Evolutionary conservation across 208 protist genomes (phyloP), one percentile per base, ranked within the genome.

Genomic region (Tritrichomonas musculus): DNA sequence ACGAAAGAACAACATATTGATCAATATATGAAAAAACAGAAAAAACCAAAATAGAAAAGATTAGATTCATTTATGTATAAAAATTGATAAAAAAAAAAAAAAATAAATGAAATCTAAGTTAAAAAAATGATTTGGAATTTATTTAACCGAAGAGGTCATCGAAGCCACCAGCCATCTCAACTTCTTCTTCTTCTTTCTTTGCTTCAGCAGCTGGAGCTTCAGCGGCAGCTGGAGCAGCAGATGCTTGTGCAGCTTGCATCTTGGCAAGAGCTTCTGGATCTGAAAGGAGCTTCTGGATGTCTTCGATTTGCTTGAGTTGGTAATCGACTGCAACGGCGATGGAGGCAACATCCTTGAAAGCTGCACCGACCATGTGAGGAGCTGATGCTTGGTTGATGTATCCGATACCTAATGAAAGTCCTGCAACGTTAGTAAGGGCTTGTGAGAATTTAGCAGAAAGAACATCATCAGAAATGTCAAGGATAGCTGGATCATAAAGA

Each of bases 291-390:
- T 94, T 93, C 93, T 96, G 97, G 93, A 97, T 94, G 94, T 98
- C 96, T 94, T 98, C 97, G 94, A 98, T 95, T 94, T 97, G 95
- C 94, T 96, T 93, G 88, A 96, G 94, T 53, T 82, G 20, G 97
- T 97, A 97, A 36, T 97, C 96, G 39, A 98, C 98, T 65, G 94
- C 98, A 93, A 99, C 92, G 55, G 97, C 97, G 55, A 99, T 95
- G 55, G 97, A 96, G n/a, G 99, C 94, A 50, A 99, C 93, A 93
- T 98, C 98, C 96, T 99, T 98, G 98, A 98, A 99, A 92, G 96
- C 98, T 95, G 98, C 97, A 94, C 97, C 94, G 73, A 99, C 92
- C 93, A 97, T 95, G 96, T 99, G 97, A 93, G 98, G 98, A 69
- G 99, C 95, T 44, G 98, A 98, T 82, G 98, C 96, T 39, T 96